phyloP scores from a whole-genome alignment of 495 filamentous ascomycete species.

The Bombardia bombarda region DNA sequence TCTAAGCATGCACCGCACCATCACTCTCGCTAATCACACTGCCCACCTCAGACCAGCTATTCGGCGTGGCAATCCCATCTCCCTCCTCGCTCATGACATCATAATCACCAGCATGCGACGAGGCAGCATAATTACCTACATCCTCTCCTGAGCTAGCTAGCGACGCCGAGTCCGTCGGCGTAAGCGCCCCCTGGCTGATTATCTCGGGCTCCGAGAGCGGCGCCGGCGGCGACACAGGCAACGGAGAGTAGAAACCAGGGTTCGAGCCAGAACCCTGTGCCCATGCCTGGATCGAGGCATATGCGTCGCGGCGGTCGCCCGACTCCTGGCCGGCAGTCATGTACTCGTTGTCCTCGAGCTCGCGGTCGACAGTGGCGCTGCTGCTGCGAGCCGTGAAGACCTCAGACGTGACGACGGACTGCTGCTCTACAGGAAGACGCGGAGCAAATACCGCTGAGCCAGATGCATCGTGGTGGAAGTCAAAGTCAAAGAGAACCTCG shows the following conservation, averaged over 20 bases:
- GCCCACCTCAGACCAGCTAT: constrained; percentile 72
- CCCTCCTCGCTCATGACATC: constrained; percentile 63
- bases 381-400: too few relatives aligned
- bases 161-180: constrained; percentile 43
- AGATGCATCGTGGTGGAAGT: too few relatives aligned
- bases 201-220: constrained; percentile 35
- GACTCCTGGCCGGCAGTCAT: constrained; percentile 38
- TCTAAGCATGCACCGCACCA: constrained; percentile 23
- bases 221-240: constrained; percentile 31
- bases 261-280: constrained; percentile 31
- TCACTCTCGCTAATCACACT: constrained; percentile 60
- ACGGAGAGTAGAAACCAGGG: constrained; percentile 44
- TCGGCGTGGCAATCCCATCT: constrained; percentile 54
- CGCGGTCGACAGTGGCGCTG: constrained; percentile 22
- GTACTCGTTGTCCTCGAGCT: constrained; percentile 33
- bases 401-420: too few relatives aligned
- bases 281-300: constrained; percentile 49
- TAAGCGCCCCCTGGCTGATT: constrained; percentile 39
- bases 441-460: too few relatives aligned
- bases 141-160: constrained; percentile 36
- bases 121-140: constrained; percentile 27
- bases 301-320: constrained; percentile 30
- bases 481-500: constrained; percentile 26
- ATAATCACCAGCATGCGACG: constrained; percentile 24
- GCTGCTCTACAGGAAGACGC: too few relatives aligned